A percentile compares a stretch with the other conserved stretches of the same genome.
These are phyloP conservation scores for Carpinus viminea DNA, from an alignment of 306 rosid genomes.

Conservation along the genomic window DNA sequence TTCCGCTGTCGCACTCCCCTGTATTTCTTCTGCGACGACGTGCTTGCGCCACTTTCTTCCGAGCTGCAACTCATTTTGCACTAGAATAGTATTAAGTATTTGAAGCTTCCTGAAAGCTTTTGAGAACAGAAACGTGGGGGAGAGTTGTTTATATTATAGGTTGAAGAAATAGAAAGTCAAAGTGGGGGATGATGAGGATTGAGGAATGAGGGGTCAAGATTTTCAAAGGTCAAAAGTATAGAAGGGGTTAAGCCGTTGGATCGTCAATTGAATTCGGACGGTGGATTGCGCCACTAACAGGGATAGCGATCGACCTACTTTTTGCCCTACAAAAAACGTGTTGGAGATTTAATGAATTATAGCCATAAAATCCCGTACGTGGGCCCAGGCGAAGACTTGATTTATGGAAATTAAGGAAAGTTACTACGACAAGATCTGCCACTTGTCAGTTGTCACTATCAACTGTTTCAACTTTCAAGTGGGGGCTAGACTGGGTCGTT, in stretches of 20 bases:
- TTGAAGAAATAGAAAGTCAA: slow-evolving; percentile 23
- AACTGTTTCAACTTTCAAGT: too few relatives aligned
- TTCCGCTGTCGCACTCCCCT: slow-evolving; percentile 80
- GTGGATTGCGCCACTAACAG: too few relatives aligned
- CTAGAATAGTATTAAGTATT: too few relatives aligned
- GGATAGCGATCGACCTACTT: neutral
- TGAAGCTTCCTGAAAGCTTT: neutral
- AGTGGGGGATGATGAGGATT: neutral
- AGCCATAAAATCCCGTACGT: neutral
- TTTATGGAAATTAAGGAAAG: too few relatives aligned
- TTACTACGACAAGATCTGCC: too few relatives aligned
- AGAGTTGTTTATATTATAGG: slow-evolving; percentile 6
- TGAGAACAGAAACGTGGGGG: too few relatives aligned
- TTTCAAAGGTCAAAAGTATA: slow-evolving; percentile 43
- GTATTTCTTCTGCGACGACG: slow-evolving; percentile 27
- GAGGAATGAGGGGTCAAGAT: slow-evolving; percentile 26
- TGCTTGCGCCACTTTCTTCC: slow-evolving; percentile 1
- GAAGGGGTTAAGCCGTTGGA: too few relatives aligned
- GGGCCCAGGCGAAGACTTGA: too few relatives aligned
- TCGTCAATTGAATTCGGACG: too few relatives aligned
- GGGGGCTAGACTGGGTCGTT: neutral
- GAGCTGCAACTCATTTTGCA: slow-evolving; percentile 41
- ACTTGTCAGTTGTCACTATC: too few relatives aligned
- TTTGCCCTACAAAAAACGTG: neutral
- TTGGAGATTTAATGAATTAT: neutral